Percentiles rank a stretch among this genome's conserved stretches.
These are phyloP conservation scores for Pleurotus tuoliensis DNA, from an alignment of 768 basidiomycete genomes.

Conservation along the genomic window DNA sequence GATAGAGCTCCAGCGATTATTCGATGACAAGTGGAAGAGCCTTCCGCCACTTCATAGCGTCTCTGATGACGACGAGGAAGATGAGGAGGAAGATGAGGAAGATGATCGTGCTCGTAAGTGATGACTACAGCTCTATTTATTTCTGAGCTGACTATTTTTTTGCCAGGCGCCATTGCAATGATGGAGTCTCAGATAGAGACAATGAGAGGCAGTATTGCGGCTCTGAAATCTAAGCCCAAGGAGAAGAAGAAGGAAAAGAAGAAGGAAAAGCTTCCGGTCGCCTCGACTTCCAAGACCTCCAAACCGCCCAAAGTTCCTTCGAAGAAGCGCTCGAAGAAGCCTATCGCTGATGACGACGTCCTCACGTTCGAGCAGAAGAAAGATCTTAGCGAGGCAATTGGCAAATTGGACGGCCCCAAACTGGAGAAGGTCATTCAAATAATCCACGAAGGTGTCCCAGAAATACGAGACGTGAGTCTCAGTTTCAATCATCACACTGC, in stretches of 20 bases:
- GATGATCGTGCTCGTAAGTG: slow-evolving; percentile 68
- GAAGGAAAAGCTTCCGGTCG: slow-evolving; percentile 48
- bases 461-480: slow-evolving; percentile 81
- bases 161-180: slow-evolving; percentile 61
- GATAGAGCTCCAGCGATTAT: slow-evolving; percentile 76
- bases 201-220: slow-evolving; percentile 66
- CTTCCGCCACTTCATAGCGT: slow-evolving; percentile 60
- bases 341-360: slow-evolving; percentile 70
- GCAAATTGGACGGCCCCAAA: slow-evolving; percentile 75
- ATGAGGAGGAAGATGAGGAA: slow-evolving; percentile 65
- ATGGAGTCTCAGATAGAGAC: slow-evolving; percentile 83
- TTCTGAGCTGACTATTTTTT: slow-evolving; percentile 14
- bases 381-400: slow-evolving; percentile 93
- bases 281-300: slow-evolving; percentile 63
- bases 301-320: slow-evolving; percentile 45
- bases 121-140: slow-evolving; percentile 10
- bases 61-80: slow-evolving; percentile 64
- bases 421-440: slow-evolving; percentile 91
- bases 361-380: slow-evolving; percentile 97
- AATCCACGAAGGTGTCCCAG: slow-evolving; percentile 91
- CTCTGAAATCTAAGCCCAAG: slow-evolving; percentile 52
- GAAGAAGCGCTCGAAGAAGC: slow-evolving; percentile 68
- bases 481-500: slow-evolving; percentile 5
- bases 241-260: slow-evolving; percentile 75
- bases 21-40: slow-evolving; percentile 88